Percentiles rank a stretch among this genome's conserved stretches.
These are phyloP conservation scores for Geoglossum cookeanum DNA, from an alignment of 2,329 filamentous ascomycete genomes.

Conservation along the genomic window DNA sequence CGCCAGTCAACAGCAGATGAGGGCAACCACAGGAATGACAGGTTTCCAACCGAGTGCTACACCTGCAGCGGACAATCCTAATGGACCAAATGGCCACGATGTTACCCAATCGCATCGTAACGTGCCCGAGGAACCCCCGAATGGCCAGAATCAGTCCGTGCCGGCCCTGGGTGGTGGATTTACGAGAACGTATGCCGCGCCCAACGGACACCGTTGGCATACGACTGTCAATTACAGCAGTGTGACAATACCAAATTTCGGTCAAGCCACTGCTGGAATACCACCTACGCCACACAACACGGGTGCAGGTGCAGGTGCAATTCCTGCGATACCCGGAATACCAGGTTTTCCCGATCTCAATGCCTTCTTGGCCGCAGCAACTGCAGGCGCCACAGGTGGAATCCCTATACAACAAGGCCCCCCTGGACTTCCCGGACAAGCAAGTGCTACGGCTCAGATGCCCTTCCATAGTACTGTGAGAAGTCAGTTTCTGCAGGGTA, in stretches of 20 bases:
- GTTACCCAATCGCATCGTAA: neutral
- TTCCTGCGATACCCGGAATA: neutral
- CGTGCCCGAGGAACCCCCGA: neutral
- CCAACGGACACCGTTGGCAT: neutral
- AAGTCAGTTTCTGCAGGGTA: neutral
- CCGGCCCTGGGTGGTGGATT: neutral
- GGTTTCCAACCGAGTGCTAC: neutral
- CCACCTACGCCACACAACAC: neutral
- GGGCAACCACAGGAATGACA: neutral
- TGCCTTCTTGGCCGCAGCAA: neutral
- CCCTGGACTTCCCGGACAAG: neutral
- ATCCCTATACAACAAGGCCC: neutral
- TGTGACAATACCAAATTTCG: neutral
- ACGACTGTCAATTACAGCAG: neutral
- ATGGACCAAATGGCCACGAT: neutral
- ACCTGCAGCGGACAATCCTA: neutral
- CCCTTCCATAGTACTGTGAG: neutral
- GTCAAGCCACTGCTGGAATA: neutral
- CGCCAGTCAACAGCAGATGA: neutral
- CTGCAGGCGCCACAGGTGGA: neutral
- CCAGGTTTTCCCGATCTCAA: neutral
- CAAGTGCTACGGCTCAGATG: neutral
- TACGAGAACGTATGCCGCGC: neutral
- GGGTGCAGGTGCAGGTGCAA: neutral
- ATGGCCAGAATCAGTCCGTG: neutral